Evolutionary conservation across 2,329 filamentous ascomycete species (phyloP), one percentile per base, ranked within the genome.

Genomic region (Metarhizium humberi): DNA sequence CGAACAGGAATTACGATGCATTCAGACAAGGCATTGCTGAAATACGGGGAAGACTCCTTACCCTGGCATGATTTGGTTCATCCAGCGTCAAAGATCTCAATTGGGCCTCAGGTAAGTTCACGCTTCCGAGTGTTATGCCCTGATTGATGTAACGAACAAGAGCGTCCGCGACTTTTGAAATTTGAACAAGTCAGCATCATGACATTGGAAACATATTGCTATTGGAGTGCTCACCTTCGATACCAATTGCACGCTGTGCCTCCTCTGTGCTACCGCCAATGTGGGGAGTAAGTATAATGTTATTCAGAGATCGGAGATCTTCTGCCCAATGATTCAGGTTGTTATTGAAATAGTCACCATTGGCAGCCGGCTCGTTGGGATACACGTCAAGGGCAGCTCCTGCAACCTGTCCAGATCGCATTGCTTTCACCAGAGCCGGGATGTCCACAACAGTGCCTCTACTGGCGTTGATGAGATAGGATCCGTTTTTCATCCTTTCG

Each of bases 231-330:
- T 38, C 71, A 80, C 80, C 81, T 78, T 99, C 94, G 47, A 95
- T 81, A 63, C 94, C 94, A 69, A 99, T 99, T 16, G 94, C 92
- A 56, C 89, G 86, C 75, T 99, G 94, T 5, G 94, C 94, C 74
- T 99, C 94, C 73, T 99, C 94, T 0, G 94, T 99, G 72, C 90
- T 96, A 55, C 94, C 94, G 64, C 94, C 94, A 67, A 99, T 97
- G 71, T 99, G 94, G 25, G 94, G 94, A 1, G 92, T 96, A 51
- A 99, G 79, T 63, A 99, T 95, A 62, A 99, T 78, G 75, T 99
- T 99, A 74, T 86, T 94, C 57, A 97, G 77, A 53, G 81, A 81
- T 54, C 90, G 84, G 50, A 99, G 81, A 58, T 96, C 92, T 66
- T 92, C 85, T 32, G 84, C 87, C 90, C 90, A 99, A 10, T 74